Percentiles rank a stretch among this genome's conserved stretches.
Conservation (phyloP, 345 rosid species). For the Carallia brachiata region DNA sequence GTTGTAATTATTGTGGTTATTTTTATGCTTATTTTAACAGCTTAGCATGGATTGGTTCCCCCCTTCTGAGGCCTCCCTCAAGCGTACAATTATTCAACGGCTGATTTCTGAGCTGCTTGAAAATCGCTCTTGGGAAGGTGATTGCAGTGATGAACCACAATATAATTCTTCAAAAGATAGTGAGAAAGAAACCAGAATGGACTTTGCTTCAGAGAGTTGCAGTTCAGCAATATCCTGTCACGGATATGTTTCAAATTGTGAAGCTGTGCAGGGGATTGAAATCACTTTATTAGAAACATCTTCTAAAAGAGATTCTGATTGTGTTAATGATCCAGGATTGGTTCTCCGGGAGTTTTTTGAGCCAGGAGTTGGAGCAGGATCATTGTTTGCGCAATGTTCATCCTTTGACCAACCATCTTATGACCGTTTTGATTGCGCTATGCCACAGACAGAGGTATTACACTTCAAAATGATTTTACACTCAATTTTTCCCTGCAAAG, state of each 20-base stretch:
- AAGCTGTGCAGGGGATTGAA: constrained; percentile 59
- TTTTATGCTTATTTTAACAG: constrained; percentile 36
- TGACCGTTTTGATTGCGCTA: constrained; percentile 47
- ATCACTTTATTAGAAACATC: constrained; percentile 62
- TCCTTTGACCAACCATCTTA: constrained; percentile 56
- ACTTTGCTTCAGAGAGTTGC: constrained; percentile 43
- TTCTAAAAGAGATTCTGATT: constrained; percentile 53
- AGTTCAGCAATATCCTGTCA: constrained; percentile 36
- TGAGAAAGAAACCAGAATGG: constrained; percentile 36
- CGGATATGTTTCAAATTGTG: constrained; percentile 43
- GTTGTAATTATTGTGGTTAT: constrained; percentile 4
- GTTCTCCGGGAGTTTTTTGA: constrained; percentile 78
- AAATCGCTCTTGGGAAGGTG: constrained; percentile 42
- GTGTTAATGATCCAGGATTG: constrained; percentile 63
- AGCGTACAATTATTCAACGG: constrained; percentile 79
- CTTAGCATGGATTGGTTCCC: constrained; percentile 83
- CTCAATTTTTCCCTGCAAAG: too few relatives aligned
- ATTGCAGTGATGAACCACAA: constrained; percentile 35
- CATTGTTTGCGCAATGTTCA: constrained; percentile 64
- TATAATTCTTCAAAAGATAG: constrained; percentile 39
- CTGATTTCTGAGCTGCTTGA: constrained; percentile 71
- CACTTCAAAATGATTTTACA: background rate
- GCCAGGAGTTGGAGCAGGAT: constrained; percentile 59
- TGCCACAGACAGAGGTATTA: constrained; percentile 64
- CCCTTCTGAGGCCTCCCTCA: constrained; percentile 84